Base-by-base conservation (phyloP, 2,329 filamentous ascomycete species). In the Helotiales sp. region DNA sequence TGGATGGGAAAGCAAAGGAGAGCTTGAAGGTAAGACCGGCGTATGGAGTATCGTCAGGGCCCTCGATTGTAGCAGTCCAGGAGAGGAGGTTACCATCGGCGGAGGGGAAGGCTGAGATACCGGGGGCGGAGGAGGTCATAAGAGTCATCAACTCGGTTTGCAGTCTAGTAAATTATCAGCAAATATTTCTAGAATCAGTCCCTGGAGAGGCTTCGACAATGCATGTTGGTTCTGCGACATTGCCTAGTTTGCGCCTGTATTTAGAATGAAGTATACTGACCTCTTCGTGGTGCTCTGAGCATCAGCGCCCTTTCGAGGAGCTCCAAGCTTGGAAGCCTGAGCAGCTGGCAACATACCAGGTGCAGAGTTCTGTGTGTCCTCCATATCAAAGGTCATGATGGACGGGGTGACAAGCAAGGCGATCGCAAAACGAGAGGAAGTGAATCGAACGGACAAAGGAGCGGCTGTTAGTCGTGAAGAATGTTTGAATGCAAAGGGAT, bases 121-220 rank as follows among this genome's bases (percentile, higher is more conserved):
- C 96, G 15, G 94, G 93, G 0, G 95, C 94, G 1, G 94, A 91
- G 49, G 94, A 94, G 75, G 93, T 94, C 96, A 99, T 98, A 74
- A 99, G 89, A 80, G 96, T 91, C 95, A 99, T 98, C 73, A 99
- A 87, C 82, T 99, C 96, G 58, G 94, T 96, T 82, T 99, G 96
- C 65, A 99, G 86, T 76, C 96, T 98, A 77, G 22, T 20, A 40
- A 17, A 1, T 62, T 49, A 45, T 73, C 49, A 73, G 68, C 52
- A 65, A 62, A 24, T 34, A 28, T 17, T 43, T 26, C 61, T 45
- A 15, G 3, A 24, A 40, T 6, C 20, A 24, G 24, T 40, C n/a
- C n/a, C n/a, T n/a, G n/a, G n/a, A n/a, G n/a, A n/a, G n/a, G 40
- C n/a, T 20, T 20, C n/a, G 40, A 45, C n/a, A n/a, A n/a, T n/a